Base-by-base conservation (phyloP, 257 asterid species). In the Solanum paucissectum region DNA sequence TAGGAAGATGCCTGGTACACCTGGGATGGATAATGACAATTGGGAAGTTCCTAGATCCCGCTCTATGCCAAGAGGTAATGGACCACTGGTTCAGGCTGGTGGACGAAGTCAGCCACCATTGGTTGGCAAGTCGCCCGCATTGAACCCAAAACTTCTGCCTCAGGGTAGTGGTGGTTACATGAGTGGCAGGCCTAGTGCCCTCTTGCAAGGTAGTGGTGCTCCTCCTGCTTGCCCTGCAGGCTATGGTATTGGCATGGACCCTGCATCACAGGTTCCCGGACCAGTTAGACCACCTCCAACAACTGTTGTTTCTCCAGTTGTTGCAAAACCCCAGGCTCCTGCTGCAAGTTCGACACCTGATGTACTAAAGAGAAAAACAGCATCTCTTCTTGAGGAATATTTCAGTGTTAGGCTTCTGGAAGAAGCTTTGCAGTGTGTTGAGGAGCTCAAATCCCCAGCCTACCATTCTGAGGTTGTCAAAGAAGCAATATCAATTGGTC, bases 31-130 rank as follows among this genome's bases (percentile, higher is more conserved):
- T 86, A 88, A 90, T 14, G 98, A 95, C 85, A 91, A 92, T 84
- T 97, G 99, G 99, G 98, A 97, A 92, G 92, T 94, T 87, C 93
- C 96, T 18, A 92, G 94, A 88, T 92, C 98, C 49, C 95, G 99
- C 40, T 69, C 95, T 9, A 95, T 94, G 96, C 93, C 95, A 12
- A 95, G 96, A 75, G 98, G 98, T n/a, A 95, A 94, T 89, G 93
- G 85, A 34, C 71, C 95, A 52, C 79, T 86, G 34, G 34, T 37
- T 87, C 94, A 93, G 88, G 33, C 90, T 87, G 87, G 91, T 87
- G 93, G 91, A 21, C 99, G 91, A 72, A 90, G 77, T 83, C 98
- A 93, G 87, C 92, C 92, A 5, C 92, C 96, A 23, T 77, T 87
- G 37, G 20, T 90, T 32, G 96, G 96, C 88, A 95, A 91, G 89